phyloP scores from a whole-genome alignment of 805 yeast species.

The Candida vartiovaarae region DNA sequence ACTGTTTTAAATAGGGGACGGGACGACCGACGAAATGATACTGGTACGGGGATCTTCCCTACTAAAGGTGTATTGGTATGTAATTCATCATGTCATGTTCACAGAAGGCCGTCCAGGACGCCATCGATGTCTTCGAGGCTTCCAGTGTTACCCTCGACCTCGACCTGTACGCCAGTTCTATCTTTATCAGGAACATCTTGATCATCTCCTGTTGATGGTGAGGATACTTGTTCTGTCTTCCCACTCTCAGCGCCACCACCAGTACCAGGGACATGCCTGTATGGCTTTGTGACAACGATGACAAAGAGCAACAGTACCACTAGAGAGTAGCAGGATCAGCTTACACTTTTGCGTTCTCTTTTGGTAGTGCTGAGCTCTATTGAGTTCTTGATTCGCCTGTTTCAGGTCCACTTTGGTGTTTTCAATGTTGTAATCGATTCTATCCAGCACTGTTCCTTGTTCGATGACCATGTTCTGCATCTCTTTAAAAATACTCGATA shows the following conservation, averaged over 20 bases:
- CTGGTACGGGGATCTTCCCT: too few relatives aligned
- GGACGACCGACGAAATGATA: too few relatives aligned
- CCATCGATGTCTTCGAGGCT: not conserved
- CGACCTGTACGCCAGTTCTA: constrained; percentile 3
- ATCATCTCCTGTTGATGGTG: not conserved
- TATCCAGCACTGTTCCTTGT: constrained; percentile 89
- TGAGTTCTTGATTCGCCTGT: constrained; percentile 70
- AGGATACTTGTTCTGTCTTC: constrained; percentile 1
- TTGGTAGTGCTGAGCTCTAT: constrained; percentile 74
- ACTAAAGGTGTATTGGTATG: too few relatives aligned
- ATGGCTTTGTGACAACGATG: constrained; percentile 63
- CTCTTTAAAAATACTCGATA: constrained; percentile 88
- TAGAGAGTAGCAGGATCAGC: constrained; percentile 64
- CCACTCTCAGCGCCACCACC: constrained; percentile 19
- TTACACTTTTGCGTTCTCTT: constrained; percentile 88
- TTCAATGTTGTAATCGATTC: constrained; percentile 88
- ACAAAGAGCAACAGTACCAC: constrained; percentile 67
- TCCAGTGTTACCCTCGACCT: not conserved
- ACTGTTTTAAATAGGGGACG: too few relatives aligned
- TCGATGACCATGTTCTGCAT: constrained; percentile 88
- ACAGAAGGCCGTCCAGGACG: not conserved
- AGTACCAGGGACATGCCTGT: constrained; percentile 11
- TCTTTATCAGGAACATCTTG: constrained; percentile 9
- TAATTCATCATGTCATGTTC: not conserved
- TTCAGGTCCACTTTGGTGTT: constrained; percentile 72